Percentiles rank a stretch among this genome's conserved stretches.
Evolutionary conservation across 2,329 filamentous ascomycete genomes (phyloP).

Genomic region (Akanthomyces muscarius): DNA sequence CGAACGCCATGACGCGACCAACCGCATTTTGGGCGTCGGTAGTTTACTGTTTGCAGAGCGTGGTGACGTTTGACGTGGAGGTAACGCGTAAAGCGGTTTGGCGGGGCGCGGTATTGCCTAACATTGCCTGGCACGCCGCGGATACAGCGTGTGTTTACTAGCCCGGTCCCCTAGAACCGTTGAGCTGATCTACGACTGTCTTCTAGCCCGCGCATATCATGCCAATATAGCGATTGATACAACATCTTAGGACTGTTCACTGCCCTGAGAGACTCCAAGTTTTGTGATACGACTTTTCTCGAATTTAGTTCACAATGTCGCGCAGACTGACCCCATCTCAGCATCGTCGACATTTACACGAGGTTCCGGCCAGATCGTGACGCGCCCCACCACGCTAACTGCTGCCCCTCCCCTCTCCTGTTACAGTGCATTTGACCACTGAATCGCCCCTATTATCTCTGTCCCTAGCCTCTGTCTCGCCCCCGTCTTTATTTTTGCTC

Average conservation of each 20-base stretch:
- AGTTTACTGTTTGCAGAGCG: background rate
- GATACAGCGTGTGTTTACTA: background rate
- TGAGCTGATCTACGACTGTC: background rate
- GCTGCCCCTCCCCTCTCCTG: background rate
- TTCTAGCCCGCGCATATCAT: too few species aligned
- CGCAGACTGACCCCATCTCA: background rate
- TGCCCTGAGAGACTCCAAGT: too few species aligned
- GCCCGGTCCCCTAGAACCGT: background rate
- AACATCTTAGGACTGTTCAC: too few species aligned
- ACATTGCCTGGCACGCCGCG: too few species aligned
- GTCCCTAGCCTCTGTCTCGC: background rate
- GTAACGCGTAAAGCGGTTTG: conserved; percentile 13
- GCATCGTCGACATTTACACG: background rate
- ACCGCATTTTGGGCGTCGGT: background rate
- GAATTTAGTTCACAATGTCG: background rate
- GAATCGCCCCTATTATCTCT: conserved; percentile 13
- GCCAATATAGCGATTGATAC: too few species aligned
- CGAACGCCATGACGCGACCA: conserved; percentile 59
- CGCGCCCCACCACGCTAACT: background rate
- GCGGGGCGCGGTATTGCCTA: background rate
- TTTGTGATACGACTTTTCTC: too few species aligned
- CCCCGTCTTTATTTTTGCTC: conserved; percentile 9
- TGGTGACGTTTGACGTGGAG: background rate
- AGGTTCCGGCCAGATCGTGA: background rate
- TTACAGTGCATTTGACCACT: background rate